These are phyloP conservation scores for Melampsora americana DNA, from an alignment of 1,284 basidiomycete species.

Conservation along the genomic window DNA sequence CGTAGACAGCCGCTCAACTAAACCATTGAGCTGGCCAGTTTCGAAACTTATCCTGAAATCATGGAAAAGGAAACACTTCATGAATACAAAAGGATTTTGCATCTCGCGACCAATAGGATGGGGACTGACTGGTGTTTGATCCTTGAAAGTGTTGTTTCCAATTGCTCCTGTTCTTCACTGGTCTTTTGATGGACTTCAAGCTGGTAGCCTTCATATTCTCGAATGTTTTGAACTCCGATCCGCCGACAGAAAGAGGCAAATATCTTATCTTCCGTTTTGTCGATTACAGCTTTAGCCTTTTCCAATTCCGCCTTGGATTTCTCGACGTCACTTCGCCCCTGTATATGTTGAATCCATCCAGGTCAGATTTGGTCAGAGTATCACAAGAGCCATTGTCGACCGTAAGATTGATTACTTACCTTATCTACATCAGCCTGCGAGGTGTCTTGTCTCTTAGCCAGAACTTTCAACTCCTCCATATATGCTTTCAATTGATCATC, in stretches of 20 bases:
- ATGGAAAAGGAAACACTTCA: background rate
- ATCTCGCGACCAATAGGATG: background rate
- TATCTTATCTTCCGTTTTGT: conserved; percentile 74
- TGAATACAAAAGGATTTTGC: background rate
- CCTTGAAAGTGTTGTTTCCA: conserved; percentile 80
- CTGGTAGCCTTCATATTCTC: conserved; percentile 92
- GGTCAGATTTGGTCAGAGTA: background rate
- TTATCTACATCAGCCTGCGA: conserved; percentile 68
- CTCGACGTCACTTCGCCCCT: conserved; percentile 52
- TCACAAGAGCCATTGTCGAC: background rate
- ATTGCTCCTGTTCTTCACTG: conserved; percentile 75
- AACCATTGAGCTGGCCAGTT: conserved; percentile 64
- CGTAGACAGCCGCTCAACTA: conserved; percentile 45
- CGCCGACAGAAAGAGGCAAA: conserved; percentile 76
- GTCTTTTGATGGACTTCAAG: conserved; percentile 81
- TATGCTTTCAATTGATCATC: too few relatives aligned
- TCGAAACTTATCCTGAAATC: conserved; percentile 40
- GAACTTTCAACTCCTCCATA: conserved; percentile 68
- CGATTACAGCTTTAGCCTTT: conserved; percentile 63
- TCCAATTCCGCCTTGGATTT: conserved; percentile 62
- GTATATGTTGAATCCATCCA: background rate
- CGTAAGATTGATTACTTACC: conserved; percentile 54
- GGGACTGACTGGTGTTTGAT: conserved; percentile 75
- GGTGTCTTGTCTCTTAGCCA: conserved; percentile 64
- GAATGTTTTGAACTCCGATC: conserved; percentile 77